Base-by-base conservation (phyloP, 768 basidiomycete species). In the Clitopilus passeckerianus region DNA sequence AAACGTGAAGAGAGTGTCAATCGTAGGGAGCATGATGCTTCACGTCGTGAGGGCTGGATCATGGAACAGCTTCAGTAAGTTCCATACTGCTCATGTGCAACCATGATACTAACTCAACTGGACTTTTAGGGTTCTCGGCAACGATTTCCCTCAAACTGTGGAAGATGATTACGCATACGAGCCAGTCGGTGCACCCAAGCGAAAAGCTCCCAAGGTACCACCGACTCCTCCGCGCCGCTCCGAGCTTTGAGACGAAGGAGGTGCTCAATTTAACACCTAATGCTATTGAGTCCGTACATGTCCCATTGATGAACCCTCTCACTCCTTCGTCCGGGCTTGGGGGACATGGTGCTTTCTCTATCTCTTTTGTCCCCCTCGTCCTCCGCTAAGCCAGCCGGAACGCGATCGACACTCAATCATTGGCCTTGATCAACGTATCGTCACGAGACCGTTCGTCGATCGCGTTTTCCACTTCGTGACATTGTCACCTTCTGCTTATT, bases 211-310 rank as follows among this genome's bases (percentile, higher is more conserved):
- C 86, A 93, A 93, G 91, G 91, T 93, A 93, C 84, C 90, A 75
- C 84, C 88, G 78, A 85, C 87, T 78, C 77, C 79, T 79, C 84
- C 84, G 80, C 89, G 89, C 84, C 90, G 88, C 82, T 87, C 90
- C 77, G 89, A 91, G 87, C 87, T 91, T 82, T 92, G 87, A 91
- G 91, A 91, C 90, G 91, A 92, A 89, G 91, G 90, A 85, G 91
- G 85, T 63, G 52, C 65, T 68, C 70, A 68, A 75, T 72, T 73
- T 68, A 70, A 75, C 77, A 74, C 72, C 65, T 74, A 75, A 77
- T 77, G 73, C 78, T 77, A 85, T 79, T 83, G 75, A 83, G 84
- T 90, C 84, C 82, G 88, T 90, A 84, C 83, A 74, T 69, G 75
- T 80, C 82, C 78, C 75, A 68, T 73, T 76, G 75, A 68, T 73